Evolutionary conservation across 257 asterid species (phyloP), one percentile per base, ranked within the genome.

Genomic region (Jacaranda copaia): DNA sequence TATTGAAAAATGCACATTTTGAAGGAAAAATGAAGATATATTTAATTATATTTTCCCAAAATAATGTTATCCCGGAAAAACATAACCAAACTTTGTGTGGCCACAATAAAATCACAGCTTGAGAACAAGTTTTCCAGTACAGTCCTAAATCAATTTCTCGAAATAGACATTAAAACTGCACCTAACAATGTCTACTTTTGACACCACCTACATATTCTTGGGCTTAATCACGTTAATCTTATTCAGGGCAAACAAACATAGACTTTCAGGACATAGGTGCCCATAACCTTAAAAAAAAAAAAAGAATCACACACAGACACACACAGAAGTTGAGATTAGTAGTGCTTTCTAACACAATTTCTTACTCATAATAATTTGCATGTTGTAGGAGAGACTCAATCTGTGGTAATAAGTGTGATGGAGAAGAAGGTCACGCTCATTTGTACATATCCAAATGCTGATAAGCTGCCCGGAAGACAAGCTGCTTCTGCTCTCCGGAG

Each of bases 401-500:
- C 97, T 1, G 90, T 92, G 87, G 80, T 85, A 90, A 77, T 89
- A 14, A 90, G 96, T 81, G 86, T 93, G 66, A 8, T 86, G 79
- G 94, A 92, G 81, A 93, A 93, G 82, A 92, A 79, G 79, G 94
- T 93, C 3, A 89, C 93, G 2, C 84, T 93, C 40, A 93, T 94
- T n/a, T 88, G 88, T 77, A 79, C 77, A 76, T 74, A 79, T 72
- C 84, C 89, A 8, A 16, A 42, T 8, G 35, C 79, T 6, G 76
- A 71, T 12, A 76, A 76, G 55, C 57, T 77, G 62, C 15, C 82
- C 32, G 70, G 76, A 14, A 73, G 70, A 68, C 81, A 58, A 55
- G 67, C 71, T 39, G 79, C 84, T 73, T 69, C 80, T 36, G 15
- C 75, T 15, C 61, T 13, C 58, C 56, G 81, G 80, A 79, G 70